Base-by-base conservation (phyloP, 495 filamentous ascomycete species). In the Aspergillus affinis region DNA sequence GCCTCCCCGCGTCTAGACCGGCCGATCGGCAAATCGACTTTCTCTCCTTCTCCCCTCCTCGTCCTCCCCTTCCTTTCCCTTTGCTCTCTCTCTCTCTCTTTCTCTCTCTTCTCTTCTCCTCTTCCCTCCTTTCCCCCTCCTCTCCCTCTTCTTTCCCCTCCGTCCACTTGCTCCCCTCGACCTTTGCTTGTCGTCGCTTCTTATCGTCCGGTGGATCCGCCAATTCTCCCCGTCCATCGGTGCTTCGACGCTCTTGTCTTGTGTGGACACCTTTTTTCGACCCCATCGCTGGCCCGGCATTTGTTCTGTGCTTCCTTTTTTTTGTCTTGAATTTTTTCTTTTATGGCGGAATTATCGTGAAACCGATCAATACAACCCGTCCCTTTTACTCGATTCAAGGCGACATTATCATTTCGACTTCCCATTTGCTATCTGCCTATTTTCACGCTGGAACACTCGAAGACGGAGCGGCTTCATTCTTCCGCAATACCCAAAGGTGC, bases 1-100 rank as follows among this genome's bases (percentile, higher is more conserved):
- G 30, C 21, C 49, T 55, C 66, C 66, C 66, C 61, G 63, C 66
- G 63, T 69, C 66, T 69, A 64, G 66, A 69, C 63, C 66, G 54
- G 63, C 55, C 63, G 58, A 69, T 69, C 63, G 63, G 50, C 53
- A 57, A 57, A 55, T 47, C 51, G 48, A 26, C 48, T 3, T 9
- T 44, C 45, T 44, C n/a, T 27, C 54, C 60, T 61, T 61, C 57
- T 59, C 60, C 57, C 56, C 62, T 58, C 57, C 26, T 21, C 19
- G 26, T 51, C 29, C 8, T 32, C 29, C 29, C 29, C 29, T 51
- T 21, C 19, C 26, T 51, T 21, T 6, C 7, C 10, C 30, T 32
- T 12, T 2, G 48, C n/a, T 50, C 6, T 48, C 56, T 63, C 62
- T 19, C 18, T 50, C 32, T 49, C 30, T 52, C 41, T 32, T 27